Evolutionary conservation across 176 grass and related monocot species (phyloP).

Genomic region (Zea mays): Zm-B73-REFERENCE-NAM-5.0 NC_050101.1:125208001-125208500

Average conservation of each 20-base stretch:
- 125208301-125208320: too few species aligned
- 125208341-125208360: constrained; percentile 48
- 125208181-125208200: too few species aligned
- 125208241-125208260: too few species aligned
- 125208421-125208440: constrained; percentile 51
- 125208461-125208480: too few species aligned
- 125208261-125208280: too few species aligned
- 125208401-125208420: constrained; percentile 63
- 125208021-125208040: constrained; percentile 3
- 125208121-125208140: too few species aligned
- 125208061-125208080: constrained; percentile 4
- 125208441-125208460: constrained; percentile 85
- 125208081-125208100: neutral
- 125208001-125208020: neutral
- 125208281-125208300: too few species aligned
- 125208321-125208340: constrained; percentile 13
- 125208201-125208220: too few species aligned
- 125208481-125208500: too few species aligned
- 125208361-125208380: constrained; percentile 81
- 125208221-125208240: too few species aligned
- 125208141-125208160: too few species aligned
- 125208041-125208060: neutral
- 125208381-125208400: constrained; percentile 78
- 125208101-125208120: neutral
- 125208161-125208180: too few species aligned